Percentiles rank a stretch among this genome's conserved stretches.
These are phyloP conservation scores for Aspergillus versicolor DNA, from an alignment of 2,329 filamentous ascomycete genomes.

Conservation along the genomic window DNA sequence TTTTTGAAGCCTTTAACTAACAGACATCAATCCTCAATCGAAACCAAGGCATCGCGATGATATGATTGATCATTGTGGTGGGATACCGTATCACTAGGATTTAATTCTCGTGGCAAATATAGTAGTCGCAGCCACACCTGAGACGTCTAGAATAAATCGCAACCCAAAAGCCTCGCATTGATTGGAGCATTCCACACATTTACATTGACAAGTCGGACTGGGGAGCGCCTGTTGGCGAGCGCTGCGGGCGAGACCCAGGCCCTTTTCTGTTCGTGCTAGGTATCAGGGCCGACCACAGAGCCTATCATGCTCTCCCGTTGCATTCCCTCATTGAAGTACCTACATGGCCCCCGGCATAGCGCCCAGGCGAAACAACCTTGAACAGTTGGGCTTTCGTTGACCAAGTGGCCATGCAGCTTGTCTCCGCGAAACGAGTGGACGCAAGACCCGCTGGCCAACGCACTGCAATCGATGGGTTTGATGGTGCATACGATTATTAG, in stretches of 20 bases:
- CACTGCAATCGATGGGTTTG: constrained; percentile 9
- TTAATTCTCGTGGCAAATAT: constrained; percentile 8
- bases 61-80: neutral
- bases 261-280: neutral
- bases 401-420: constrained; percentile 27
- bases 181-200: constrained; percentile 6
- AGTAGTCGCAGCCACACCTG: neutral
- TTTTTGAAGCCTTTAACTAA: neutral
- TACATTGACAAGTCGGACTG: neutral
- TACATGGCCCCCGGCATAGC: constrained; percentile 18
- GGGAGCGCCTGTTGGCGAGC: too few species aligned
- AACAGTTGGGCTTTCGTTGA: constrained; percentile 15
- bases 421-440: constrained; percentile 24
- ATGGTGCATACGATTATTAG: constrained; percentile 1
- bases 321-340: constrained; percentile 16
- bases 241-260: constrained; percentile 7
- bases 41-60: too few species aligned
- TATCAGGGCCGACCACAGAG: constrained; percentile 8
- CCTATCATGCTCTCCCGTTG: constrained; percentile 13
- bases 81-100: neutral
- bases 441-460: constrained; percentile 25
- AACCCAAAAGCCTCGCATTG: neutral
- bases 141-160: neutral
- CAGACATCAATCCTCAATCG: too few species aligned
- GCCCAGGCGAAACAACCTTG: constrained; percentile 6